These are phyloP conservation scores for Seiridium cupressi DNA, from an alignment of 2,329 filamentous ascomycete genomes.

Conservation along the genomic window DNA sequence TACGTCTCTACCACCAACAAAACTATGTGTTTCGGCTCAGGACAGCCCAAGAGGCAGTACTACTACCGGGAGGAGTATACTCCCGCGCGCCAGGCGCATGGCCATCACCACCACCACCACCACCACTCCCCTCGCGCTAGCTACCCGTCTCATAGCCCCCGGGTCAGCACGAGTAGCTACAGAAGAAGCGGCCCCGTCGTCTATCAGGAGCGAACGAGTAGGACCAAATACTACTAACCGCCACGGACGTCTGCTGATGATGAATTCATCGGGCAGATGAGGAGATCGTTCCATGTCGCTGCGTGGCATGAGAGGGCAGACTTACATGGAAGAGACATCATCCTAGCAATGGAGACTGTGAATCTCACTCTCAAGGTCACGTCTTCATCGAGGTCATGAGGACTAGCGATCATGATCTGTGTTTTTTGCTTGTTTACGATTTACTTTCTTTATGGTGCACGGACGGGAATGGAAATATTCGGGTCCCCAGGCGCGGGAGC, in stretches of 20 bases:
- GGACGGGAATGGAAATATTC: too few species aligned
- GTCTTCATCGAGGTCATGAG: too few species aligned
- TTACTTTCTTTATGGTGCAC: too few species aligned
- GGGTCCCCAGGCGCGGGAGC: too few species aligned
- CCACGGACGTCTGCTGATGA: too few species aligned
- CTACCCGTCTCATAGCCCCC: slow-evolving; percentile 33
- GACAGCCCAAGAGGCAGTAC: slow-evolving; percentile 42
- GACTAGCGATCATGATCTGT: too few species aligned
- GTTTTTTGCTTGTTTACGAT: too few species aligned
- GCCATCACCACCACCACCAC: slow-evolving; percentile 18
- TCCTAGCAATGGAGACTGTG: too few species aligned
- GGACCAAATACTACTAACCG: slow-evolving; percentile 27
- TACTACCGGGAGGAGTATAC: slow-evolving; percentile 56
- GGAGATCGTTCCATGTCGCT: too few species aligned
- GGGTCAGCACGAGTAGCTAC: slow-evolving; percentile 36
- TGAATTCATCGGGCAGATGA: background rate
- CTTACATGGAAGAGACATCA: too few species aligned
- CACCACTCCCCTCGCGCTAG: slow-evolving; percentile 10
- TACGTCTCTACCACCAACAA: slow-evolving; percentile 7
- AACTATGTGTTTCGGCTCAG: slow-evolving; percentile 48
- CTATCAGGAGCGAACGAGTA: slow-evolving; percentile 35
- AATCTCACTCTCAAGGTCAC: too few species aligned
- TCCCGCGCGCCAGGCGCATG: slow-evolving; percentile 38
- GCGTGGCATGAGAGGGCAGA: too few species aligned
- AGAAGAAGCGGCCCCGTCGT: slow-evolving; percentile 33